phyloP scores from a whole-genome alignment of 2,329 filamentous ascomycete genomes.

The Exserohilum rostratum region DNA sequence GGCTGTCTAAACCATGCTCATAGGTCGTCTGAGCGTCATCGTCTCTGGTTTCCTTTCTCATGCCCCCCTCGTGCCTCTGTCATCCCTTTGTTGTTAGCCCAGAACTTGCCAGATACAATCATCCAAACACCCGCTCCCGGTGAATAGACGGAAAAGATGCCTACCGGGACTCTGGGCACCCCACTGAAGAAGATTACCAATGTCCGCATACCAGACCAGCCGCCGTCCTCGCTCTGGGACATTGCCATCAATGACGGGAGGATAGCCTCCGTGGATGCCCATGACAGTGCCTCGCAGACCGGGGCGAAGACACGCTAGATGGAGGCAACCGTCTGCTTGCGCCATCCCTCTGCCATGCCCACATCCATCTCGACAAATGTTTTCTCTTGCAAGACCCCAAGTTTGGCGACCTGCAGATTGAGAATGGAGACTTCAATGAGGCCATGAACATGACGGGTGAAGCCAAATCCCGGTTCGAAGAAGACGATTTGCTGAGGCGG shows the following conservation, averaged over 20 bases:
- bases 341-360: constrained; percentile 71
- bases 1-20: constrained; percentile 5
- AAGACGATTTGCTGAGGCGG: constrained; percentile 66
- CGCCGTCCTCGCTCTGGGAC: constrained; percentile 45
- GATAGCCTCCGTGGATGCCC: constrained; percentile 43
- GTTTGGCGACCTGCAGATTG: constrained; percentile 66
- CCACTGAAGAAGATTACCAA: constrained; percentile 37
- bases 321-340: constrained; percentile 52
- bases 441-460: constrained; percentile 64
- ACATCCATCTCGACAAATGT: constrained; percentile 74
- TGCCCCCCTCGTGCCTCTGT: constrained; percentile 36
- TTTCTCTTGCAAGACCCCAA: constrained; percentile 64
- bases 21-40: constrained; percentile 21
- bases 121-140: not conserved
- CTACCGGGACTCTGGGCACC: constrained; percentile 11
- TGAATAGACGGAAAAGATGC: constrained; percentile 7
- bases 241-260: constrained; percentile 42
- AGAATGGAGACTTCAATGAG: constrained; percentile 68
- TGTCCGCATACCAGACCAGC: constrained; percentile 44
- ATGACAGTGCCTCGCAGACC: constrained; percentile 18
- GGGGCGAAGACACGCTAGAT: constrained; percentile 48
- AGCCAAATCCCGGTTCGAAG: constrained; percentile 69
- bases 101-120: not conserved
- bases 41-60: constrained; percentile 5
- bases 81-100: not conserved